Base-by-base conservation (phyloP, 176 grass and related monocot genomes). In the Zizania latifolia region DNA sequence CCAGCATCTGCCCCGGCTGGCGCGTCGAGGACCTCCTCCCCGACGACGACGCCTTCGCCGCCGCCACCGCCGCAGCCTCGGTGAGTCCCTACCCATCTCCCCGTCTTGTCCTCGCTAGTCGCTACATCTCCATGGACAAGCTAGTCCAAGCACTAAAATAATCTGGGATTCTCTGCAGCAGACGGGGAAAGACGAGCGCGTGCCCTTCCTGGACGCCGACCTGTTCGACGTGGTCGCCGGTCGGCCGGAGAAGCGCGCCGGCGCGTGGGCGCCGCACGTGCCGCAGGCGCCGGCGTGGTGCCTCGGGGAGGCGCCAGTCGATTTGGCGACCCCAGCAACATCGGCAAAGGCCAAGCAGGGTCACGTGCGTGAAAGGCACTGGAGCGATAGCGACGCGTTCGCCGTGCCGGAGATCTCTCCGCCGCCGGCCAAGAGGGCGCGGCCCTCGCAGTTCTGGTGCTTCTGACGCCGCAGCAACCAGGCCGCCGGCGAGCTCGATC, bases 1-100 rank as follows among this genome's bases (percentile, higher is more conserved):
- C 83, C 50, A 92, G 89, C 83, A 86, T 92, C 72, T 89, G 89
- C 70, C 92, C 92, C 4, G 95, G 95, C 23, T 99, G 87, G 87
- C 77, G 64, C 36, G 92, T 99, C 53, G 95, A 99, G 45, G 95
- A 99, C 77, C 71, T 98, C 51, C 90, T 99, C 44, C 43, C 87
- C 43, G 83, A 89, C 63, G 92, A 85, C 24, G 65, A 51, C 0
- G 77, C 72, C 6, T 69, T 75, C 14, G 62, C 45, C 11, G 36
- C 44, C 1, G 48, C n/a, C 46, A 55, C 58, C 13, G 72, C 76
- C 53, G 72, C 55, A 34, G 37, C 85, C 7, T 38, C 64, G 73
- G 87, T 89, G 82, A 46, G 80, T 65, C 28, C 57, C 35, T 45
- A 17, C 2, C 17, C 11, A 8, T 48, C 24, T 22, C 26, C 1